These are phyloP conservation scores for Psidium guajava DNA, from an alignment of 345 rosid genomes.

Conservation along the genomic window DNA sequence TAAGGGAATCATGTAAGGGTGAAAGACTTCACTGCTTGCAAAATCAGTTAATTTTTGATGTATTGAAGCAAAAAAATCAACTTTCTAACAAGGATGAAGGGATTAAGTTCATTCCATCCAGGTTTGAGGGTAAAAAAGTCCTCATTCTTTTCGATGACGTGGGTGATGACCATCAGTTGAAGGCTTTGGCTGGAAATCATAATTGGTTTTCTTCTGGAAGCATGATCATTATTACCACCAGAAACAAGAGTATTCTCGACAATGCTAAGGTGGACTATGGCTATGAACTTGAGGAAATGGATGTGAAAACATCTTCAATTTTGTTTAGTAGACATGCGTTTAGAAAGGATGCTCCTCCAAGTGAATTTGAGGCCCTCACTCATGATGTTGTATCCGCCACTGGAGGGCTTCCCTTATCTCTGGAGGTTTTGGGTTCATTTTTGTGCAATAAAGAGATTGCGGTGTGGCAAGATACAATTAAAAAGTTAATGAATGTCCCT, in stretches of 20 bases:
- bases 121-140: slow-evolving; percentile 5
- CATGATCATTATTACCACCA: neutral
- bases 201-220: neutral
- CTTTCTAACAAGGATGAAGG: too few relatives aligned
- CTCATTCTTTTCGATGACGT: slow-evolving; percentile 3
- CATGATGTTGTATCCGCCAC: neutral
- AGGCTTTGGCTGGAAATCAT: neutral
- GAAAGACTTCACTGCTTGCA: too few relatives aligned
- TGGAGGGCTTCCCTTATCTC: neutral
- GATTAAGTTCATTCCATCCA: neutral
- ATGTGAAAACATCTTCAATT: neutral
- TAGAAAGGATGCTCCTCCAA: neutral
- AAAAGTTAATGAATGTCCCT: neutral
- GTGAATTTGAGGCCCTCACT: neutral
- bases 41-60: too few relatives aligned
- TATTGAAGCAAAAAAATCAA: too few relatives aligned
- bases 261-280: neutral
- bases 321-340: neutral
- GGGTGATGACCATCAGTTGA: neutral
- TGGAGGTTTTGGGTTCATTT: neutral
- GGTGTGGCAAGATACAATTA: neutral
- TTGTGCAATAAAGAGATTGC: neutral
- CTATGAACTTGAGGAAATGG: neutral
- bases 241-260: neutral
- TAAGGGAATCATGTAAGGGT: too few relatives aligned